Conservation (phyloP, 768 basidiomycete species). For the Serendipita sp. region DNA sequence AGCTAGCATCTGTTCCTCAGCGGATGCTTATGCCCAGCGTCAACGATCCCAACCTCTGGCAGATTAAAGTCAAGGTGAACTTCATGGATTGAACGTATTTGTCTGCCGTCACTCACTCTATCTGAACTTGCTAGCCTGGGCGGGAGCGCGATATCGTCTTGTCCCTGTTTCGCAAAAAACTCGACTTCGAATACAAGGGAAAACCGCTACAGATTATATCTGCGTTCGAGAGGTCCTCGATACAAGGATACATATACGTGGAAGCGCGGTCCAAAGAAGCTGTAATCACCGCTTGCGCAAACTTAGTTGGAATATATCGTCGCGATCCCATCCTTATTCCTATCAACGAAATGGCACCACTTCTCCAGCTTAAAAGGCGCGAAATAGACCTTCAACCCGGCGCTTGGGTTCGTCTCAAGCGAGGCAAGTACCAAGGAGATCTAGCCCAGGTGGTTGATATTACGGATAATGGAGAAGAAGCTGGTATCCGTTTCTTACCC, state of each 20-base stretch:
- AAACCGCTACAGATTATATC: constrained; percentile 75
- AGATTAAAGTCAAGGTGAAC: constrained; percentile 77
- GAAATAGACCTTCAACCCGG: constrained; percentile 69
- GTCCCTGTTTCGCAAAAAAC: constrained; percentile 85
- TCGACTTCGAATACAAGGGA: constrained; percentile 64
- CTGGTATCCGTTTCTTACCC: constrained; percentile 88
- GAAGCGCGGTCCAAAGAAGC: constrained; percentile 81
- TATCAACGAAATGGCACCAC: constrained; percentile 93
- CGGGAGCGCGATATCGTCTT: constrained; percentile 87
- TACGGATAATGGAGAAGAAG: constrained; percentile 83
- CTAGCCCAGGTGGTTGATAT: constrained; percentile 90
- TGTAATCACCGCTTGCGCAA: constrained; percentile 69
- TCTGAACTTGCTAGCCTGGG: constrained; percentile 42
- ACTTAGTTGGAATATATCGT: constrained; percentile 84
- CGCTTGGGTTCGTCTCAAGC: constrained; percentile 87
- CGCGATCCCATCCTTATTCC: constrained; percentile 76
- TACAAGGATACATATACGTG: constrained; percentile 91
- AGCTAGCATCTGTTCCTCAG: constrained; percentile 88
- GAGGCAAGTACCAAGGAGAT: constrained; percentile 88
- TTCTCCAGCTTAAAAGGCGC: constrained; percentile 91
- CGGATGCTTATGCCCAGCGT: constrained; percentile 91
- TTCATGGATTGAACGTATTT: neutral
- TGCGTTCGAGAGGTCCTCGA: constrained; percentile 88
- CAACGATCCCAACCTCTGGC: constrained; percentile 91
- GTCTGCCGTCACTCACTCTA: neutral